Conservation (phyloP, 1,139 yeast genomes). For the Nakaseomyces kungkrabaensis region DNA sequence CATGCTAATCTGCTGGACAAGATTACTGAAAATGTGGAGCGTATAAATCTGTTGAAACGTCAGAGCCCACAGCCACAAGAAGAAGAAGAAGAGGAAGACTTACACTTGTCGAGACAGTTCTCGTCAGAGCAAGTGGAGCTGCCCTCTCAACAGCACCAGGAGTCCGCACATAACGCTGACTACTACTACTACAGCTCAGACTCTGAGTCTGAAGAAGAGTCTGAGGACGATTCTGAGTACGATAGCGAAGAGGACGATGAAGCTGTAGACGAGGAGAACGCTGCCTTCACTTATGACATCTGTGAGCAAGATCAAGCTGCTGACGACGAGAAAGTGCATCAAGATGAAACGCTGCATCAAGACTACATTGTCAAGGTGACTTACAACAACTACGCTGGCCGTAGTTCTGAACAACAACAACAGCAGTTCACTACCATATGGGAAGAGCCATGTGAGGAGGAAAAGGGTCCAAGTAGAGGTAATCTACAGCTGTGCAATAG, state of each 20-base stretch:
- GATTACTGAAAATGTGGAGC: conserved; percentile 14
- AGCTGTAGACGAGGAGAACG: conserved; percentile 5
- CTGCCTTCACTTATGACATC: conserved; percentile 5
- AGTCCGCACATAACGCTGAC: neutral
- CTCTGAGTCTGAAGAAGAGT: conserved; percentile 11
- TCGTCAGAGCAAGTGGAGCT: neutral
- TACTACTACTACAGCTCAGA: conserved; percentile 8
- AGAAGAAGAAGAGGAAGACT: conserved; percentile 8
- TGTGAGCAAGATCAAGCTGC: conserved; percentile 1
- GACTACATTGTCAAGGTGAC: neutral
- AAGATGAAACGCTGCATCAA: neutral
- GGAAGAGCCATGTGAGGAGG: neutral
- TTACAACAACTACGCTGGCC: neutral
- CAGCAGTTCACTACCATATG: neutral
- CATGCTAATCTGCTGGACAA: conserved; percentile 24
- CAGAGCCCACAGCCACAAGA: conserved; percentile 1
- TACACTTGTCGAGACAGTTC: conserved; percentile 3
- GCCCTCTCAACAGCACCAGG: neutral
- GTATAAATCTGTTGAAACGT: neutral
- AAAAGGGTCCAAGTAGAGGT: neutral
- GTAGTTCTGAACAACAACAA: neutral
- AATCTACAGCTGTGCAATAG: neutral
- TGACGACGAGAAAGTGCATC: neutral
- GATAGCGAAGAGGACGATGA: conserved; percentile 6
- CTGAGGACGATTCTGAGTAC: conserved; percentile 6